Evolutionary conservation across 164 flowering plant genomes (phyloP), one percentile per base, ranked within the genome.

Genomic region (Vitis rupestris): DNA sequence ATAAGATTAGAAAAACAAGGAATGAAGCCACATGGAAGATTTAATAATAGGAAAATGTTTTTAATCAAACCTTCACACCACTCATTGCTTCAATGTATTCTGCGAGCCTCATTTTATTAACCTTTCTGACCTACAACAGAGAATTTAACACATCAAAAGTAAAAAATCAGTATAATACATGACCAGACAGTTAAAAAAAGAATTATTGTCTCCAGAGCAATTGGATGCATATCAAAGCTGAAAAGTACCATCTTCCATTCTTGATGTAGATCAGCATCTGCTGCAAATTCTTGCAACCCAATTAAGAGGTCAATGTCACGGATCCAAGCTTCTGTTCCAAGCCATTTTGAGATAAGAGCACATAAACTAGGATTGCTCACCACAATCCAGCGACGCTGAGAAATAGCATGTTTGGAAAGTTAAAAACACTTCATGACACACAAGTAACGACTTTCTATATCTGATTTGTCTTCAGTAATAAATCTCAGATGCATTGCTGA

Each of bases 341-440:
- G 88, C 83, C 85, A 83, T 70, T 83, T 83, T 66, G 86, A 75
- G 70, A 85, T 85, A 68, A 85, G 80, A 66, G 77, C 65, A 70
- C 81, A 83, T 66, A 85, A 75, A 72, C 75, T 69, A 44, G 88
- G 88, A 80, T 85, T 85, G 81, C 86, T 85, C 69, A 83, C 86
- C 68, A 85, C 86, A 73, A 85, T 78, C 88, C 88, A 85, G 65
- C 88, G 88, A n/a, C 88, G 86, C 88, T 85, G 81, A 67, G 53
- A 66, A 44, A 68, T 49, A 50, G 73, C 63, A 76, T 15, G 56
- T 31, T 19, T n/a, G 29, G 16, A 71, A 57, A 66, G 54, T 74
- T 51, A 57, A 44, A 51, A 68, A 15, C 10, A 23, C 10, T 19
- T 13, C 50, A 23, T 19, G 16, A 13, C 27, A 66, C 23, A 54